Conservation (phyloP, 106 monocot genomes). For the Alisma plantagoaquatica region DNA sequence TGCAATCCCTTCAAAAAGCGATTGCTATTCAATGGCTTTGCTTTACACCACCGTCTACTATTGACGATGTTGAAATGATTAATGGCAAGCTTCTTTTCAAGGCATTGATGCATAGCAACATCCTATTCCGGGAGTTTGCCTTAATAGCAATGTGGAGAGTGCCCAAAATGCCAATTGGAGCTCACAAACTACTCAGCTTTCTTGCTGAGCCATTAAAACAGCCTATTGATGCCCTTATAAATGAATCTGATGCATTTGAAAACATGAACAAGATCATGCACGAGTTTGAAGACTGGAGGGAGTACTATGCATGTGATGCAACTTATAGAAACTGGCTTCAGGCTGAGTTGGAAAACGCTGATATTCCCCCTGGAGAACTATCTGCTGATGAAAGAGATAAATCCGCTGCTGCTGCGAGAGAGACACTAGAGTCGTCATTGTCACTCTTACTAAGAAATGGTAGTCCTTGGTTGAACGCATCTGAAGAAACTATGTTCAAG, state of each 20-base stretch:
- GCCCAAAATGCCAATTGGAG: constrained; percentile 90
- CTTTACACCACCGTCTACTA: constrained; percentile 87
- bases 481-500: constrained; percentile 26
- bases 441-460: constrained; percentile 55
- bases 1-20: constrained; percentile 87
- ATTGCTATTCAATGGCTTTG: constrained; percentile 98
- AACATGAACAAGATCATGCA: constrained; percentile 65
- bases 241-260: constrained; percentile 47
- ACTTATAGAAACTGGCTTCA: constrained; percentile 93
- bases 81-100: constrained; percentile 80
- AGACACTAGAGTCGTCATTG: constrained; percentile 63
- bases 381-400: constrained; percentile 76
- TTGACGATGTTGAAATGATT: constrained; percentile 46
- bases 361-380: constrained; percentile 50
- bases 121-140: constrained; percentile 92
- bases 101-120: constrained; percentile 73
- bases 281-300: constrained; percentile 98
- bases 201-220: constrained; percentile 92
- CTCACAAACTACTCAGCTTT: constrained; percentile 84
- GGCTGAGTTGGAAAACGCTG: constrained; percentile 65
- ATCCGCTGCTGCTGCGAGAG: constrained; percentile 49
- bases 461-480: constrained; percentile 42
- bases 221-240: constrained; percentile 53
- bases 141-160: constrained; percentile 98
- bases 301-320: constrained; percentile 94